Percentiles rank a stretch among this genome's conserved stretches.
Evolutionary conservation across 2,329 filamentous ascomycete genomes (phyloP).

Genomic region (Fusarium globosum): DNA sequence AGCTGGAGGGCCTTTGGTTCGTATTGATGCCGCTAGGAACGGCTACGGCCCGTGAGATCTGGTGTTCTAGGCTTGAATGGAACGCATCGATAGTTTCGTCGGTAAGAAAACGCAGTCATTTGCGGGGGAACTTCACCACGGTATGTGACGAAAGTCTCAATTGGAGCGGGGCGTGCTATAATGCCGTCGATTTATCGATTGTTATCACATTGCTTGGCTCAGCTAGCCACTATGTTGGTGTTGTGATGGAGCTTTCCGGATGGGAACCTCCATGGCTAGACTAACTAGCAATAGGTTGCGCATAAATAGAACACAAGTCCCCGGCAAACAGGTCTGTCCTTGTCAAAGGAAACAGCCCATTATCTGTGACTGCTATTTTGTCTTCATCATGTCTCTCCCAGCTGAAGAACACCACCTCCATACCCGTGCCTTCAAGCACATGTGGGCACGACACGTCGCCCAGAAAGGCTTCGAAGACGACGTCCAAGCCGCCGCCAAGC

Average conservation of each 20-base stretch:
- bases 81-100: not conserved
- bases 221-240: not conserved
- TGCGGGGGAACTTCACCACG: not conserved
- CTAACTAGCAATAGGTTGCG: too few species aligned
- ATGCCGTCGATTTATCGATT: not conserved
- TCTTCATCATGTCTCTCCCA: not conserved
- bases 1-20: not conserved
- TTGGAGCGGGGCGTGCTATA: not conserved
- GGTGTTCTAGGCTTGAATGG: not conserved
- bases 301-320: not conserved
- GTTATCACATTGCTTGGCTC: not conserved
- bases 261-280: not conserved
- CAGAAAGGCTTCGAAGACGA: constrained; percentile 14
- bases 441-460: constrained; percentile 26
- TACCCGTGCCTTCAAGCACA: constrained; percentile 21
- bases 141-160: constrained; percentile 2
- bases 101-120: not conserved
- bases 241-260: not conserved
- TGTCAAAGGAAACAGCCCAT: not conserved
- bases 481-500: not conserved
- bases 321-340: not conserved
- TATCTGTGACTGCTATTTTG: not conserved
- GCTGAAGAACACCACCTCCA: not conserved
- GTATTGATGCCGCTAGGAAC: not conserved
- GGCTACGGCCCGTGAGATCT: constrained; percentile 21